These are phyloP conservation scores for Sugiyamaella marilandica DNA, from an alignment of 805 yeast species.

Conservation along the genomic window DNA sequence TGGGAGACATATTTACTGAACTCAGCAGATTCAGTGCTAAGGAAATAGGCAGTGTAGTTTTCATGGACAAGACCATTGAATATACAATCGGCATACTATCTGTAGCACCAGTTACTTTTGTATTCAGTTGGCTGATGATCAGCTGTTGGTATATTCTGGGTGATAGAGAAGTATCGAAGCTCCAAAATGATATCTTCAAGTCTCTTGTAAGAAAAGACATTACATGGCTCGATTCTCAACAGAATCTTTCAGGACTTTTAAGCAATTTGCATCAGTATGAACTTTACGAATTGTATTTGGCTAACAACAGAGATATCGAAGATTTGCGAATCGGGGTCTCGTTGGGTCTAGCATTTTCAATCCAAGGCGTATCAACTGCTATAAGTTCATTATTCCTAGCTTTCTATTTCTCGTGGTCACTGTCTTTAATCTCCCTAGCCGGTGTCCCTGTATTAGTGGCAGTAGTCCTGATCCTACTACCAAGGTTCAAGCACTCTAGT, in stretches of 20 bases:
- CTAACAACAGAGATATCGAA: conserved; percentile 54
- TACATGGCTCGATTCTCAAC: conserved; percentile 65
- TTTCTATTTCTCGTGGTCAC: conserved; percentile 75
- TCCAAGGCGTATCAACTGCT: conserved; percentile 51
- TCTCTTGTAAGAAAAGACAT: conserved; percentile 45
- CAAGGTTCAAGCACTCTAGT: conserved; percentile 46
- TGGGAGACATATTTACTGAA: conserved; percentile 57
- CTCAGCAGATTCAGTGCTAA: conserved; percentile 37
- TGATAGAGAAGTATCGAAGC: conserved; percentile 59
- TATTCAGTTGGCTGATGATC: conserved; percentile 51
- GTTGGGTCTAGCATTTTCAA: conserved; percentile 55
- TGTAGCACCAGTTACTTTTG: conserved; percentile 44
- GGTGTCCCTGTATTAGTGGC: conserved; percentile 62
- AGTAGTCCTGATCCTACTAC: conserved; percentile 48
- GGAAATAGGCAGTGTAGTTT: conserved; percentile 28
- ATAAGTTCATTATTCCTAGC: conserved; percentile 58
- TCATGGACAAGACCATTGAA: conserved; percentile 36
- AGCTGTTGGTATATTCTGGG: conserved; percentile 65
- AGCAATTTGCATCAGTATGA: conserved; percentile 21
- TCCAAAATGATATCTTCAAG: conserved; percentile 44
- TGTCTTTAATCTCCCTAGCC: conserved; percentile 73
- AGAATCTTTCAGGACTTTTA: conserved; percentile 46
- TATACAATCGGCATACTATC: conserved; percentile 38
- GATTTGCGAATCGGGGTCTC: conserved; percentile 65
- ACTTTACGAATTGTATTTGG: conserved; percentile 11